phyloP scores from a whole-genome alignment of 2,329 filamentous ascomycete genomes.

The Aspergillus spinulosporus region DNA sequence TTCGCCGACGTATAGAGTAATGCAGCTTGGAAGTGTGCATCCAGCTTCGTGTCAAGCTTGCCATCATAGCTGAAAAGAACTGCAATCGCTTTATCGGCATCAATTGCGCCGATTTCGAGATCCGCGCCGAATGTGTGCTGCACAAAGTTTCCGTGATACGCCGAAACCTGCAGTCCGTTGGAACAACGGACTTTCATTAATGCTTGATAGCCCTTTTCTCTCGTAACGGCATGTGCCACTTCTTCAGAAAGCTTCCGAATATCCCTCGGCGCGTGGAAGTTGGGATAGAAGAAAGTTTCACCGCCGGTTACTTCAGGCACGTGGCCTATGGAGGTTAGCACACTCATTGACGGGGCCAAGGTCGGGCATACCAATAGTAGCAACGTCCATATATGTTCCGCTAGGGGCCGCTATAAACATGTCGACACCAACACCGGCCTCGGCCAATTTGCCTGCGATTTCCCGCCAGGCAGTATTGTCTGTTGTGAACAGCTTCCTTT shows the following conservation, averaged over 20 bases:
- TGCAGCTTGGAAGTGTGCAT: constrained; percentile 96
- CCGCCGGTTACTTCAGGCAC: constrained; percentile 87
- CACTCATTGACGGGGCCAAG: background rate
- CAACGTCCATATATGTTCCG: constrained; percentile 88
- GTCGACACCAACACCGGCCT: constrained; percentile 82
- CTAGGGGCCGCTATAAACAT: constrained; percentile 92
- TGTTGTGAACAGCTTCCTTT: constrained; percentile 87
- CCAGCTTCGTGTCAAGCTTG: constrained; percentile 93
- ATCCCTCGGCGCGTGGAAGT: constrained; percentile 87
- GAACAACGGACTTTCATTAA: constrained; percentile 98
- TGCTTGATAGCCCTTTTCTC: constrained; percentile 92
- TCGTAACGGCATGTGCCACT: constrained; percentile 78
- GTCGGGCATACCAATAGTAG: constrained; percentile 70
- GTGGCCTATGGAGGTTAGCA: constrained; percentile 58
- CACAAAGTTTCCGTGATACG: constrained; percentile 95
- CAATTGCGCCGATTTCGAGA: constrained; percentile 87
- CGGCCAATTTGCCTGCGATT: constrained; percentile 80
- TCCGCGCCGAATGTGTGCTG: constrained; percentile 95
- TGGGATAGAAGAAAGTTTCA: constrained; percentile 95
- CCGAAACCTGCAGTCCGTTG: constrained; percentile 87
- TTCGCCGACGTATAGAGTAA: constrained; percentile 89
- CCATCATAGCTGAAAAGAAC: constrained; percentile 95
- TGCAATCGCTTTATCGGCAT: constrained; percentile 88
- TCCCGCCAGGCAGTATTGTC: constrained; percentile 89
- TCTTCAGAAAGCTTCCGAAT: constrained; percentile 80